These are phyloP conservation scores for Venturia effusa DNA, from an alignment of 2,329 filamentous ascomycete genomes.

Conservation along the genomic window DNA sequence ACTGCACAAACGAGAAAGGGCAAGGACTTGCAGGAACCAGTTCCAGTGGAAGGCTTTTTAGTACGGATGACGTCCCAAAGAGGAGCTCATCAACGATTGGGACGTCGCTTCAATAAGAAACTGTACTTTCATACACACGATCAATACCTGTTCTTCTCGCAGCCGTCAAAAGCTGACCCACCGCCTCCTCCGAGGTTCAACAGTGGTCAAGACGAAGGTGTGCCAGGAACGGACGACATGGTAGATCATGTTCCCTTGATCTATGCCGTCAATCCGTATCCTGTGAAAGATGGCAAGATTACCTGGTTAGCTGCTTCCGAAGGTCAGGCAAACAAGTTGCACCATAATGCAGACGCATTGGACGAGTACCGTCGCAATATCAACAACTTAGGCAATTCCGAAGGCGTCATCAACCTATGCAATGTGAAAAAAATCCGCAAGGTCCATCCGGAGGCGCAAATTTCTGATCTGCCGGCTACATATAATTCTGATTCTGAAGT, in stretches of 20 bases:
- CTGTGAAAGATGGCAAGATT: conserved; percentile 41
- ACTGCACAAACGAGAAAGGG: conserved; percentile 30
- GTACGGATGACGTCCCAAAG: conserved; percentile 53
- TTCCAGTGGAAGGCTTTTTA: conserved; percentile 55
- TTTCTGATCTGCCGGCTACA: conserved; percentile 42
- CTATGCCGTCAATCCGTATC: conserved; percentile 52
- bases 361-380: conserved; percentile 48
- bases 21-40: conserved; percentile 42
- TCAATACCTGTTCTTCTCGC: conserved; percentile 51
- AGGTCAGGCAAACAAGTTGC: conserved; percentile 15
- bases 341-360: conserved; percentile 48
- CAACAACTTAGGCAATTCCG: conserved; percentile 46
- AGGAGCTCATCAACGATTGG: conserved; percentile 46
- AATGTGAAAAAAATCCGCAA: conserved; percentile 47
- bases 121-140: conserved; percentile 56
- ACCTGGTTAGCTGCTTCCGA: conserved; percentile 44
- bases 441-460: conserved; percentile 38
- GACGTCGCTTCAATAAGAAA: conserved; percentile 52
- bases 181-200: conserved; percentile 48
- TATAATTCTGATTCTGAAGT: conserved; percentile 46
- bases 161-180: conserved; percentile 44
- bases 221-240: conserved; percentile 46
- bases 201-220: conserved; percentile 28
- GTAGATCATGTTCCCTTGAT: conserved; percentile 47
- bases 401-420: conserved; percentile 54